Conservation (phyloP, 2,329 filamentous ascomycete genomes). For the Scytalidium lignicola region DNA sequence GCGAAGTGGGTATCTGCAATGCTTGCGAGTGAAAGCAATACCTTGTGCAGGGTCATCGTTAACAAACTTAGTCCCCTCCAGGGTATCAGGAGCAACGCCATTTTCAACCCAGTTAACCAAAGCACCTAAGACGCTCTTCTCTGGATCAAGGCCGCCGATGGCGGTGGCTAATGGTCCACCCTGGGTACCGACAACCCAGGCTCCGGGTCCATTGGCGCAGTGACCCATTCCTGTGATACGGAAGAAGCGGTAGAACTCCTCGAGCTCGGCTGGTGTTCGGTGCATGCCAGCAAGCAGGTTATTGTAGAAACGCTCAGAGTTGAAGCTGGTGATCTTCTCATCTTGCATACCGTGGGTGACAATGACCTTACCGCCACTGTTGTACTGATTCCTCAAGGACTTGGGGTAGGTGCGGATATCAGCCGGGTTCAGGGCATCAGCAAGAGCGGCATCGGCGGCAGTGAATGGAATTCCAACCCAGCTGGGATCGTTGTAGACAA, state of each 20-base stretch:
- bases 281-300: slow-evolving; percentile 7
- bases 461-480: slow-evolving; percentile 30
- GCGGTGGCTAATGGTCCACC: slow-evolving; percentile 25
- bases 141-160: slow-evolving; percentile 20
- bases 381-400: slow-evolving; percentile 6
- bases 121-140: slow-evolving; percentile 40
- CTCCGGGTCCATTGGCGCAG: slow-evolving; percentile 43
- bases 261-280: slow-evolving; percentile 23
- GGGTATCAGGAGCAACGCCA: slow-evolving; percentile 33
- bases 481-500: slow-evolving; percentile 29
- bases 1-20: slow-evolving; percentile 30
- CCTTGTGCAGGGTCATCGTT: slow-evolving; percentile 32
- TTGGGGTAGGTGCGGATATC: slow-evolving; percentile 20
- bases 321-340: slow-evolving; percentile 21
- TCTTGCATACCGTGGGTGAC: slow-evolving; percentile 38
- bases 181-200: slow-evolving; percentile 30
- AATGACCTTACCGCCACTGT: slow-evolving; percentile 33
- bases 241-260: slow-evolving; percentile 46
- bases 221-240: slow-evolving; percentile 46
- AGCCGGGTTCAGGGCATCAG: slow-evolving; percentile 20
- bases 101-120: slow-evolving; percentile 42
- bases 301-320: slow-evolving; percentile 18
- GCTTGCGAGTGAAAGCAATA: slow-evolving; percentile 38
- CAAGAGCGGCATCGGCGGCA: slow-evolving; percentile 30
- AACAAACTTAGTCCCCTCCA: slow-evolving; percentile 39